Evolutionary conservation across 2,329 filamentous ascomycete genomes (phyloP), one percentile per base, ranked within the genome.

Genomic region (Cylindrodendrum hubeiense): DNA sequence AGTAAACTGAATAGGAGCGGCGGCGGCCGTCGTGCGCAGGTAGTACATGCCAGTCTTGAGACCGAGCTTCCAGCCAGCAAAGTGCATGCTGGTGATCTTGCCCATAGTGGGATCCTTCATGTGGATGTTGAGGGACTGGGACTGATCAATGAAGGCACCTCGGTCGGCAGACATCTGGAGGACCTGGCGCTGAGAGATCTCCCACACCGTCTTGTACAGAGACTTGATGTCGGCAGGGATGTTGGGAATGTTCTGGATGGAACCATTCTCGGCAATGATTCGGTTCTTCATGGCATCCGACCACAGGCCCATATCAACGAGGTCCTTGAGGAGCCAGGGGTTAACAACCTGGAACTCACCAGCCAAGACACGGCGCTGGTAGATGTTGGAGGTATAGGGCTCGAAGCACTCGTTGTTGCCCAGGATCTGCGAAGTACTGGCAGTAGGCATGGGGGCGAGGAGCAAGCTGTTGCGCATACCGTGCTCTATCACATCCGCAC

Each of bases 41-140:
- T 99, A 99, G 90, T 99, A 99, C 96, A 99, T 98, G 85, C 96
- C 96, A 37, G 96, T 99, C 92, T 99, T 99, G 74, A 99, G 89
- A 77, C 96, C 96, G 71, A 98, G 91, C 88, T 98, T 99, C 96
- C 96, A 99, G 75, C 96, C 96, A 52, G 96, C 89, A 79, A 99
- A 99, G 86, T 99, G 96, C 96, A 99, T 99, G 81, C 92, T 96
- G 65, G 96, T 99, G 81, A 99, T 97, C 89, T 99, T 99, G 84
- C 96, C 96, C 95, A 99, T 98, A 55, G 95, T 97, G 44, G 96
- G 96, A 77, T 98, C 95, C 82, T 97, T 97, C 91, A 99, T 94
- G 87, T 99, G 96, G 74, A 99, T 98, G 87, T 99, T 99, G 75
- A 99, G 90, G 13, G 95, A 98, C 83, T 99, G 96, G 54, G 95